These are phyloP conservation scores for Trichosporon faecale DNA, from an alignment of 1,284 basidiomycete genomes.

Conservation along the genomic window DNA sequence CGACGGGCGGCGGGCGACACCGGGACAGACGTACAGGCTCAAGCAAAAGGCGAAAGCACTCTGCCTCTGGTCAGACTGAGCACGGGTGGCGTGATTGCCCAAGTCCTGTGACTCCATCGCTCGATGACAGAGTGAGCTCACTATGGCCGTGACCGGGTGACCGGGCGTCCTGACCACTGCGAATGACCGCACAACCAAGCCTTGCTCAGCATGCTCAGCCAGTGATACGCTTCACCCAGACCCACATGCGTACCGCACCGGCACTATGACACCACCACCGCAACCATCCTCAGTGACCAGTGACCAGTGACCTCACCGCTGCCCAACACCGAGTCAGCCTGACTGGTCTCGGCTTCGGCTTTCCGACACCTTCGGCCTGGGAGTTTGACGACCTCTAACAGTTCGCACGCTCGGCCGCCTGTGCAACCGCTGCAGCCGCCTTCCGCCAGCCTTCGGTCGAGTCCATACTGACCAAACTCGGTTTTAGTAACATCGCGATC, in stretches of 20 bases:
- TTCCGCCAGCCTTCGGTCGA: not conserved
- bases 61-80: not conserved
- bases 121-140: no score
- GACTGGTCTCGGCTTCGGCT: not conserved
- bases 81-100: not conserved
- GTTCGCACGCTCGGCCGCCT: not conserved
- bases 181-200: not conserved
- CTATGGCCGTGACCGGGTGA: not conserved
- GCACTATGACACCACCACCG: not conserved
- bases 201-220: not conserved
- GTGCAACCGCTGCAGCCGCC: not conserved
- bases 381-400: no score
- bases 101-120: not conserved
- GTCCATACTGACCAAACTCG: not conserved
- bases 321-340: not conserved
- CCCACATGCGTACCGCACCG: constrained; percentile 1
- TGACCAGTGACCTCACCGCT: not conserved
- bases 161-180: not conserved
- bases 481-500: not conserved
- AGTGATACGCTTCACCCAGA: not conserved
- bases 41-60: not conserved
- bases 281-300: not conserved
- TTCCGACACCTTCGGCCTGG: not conserved
- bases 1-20: not conserved
- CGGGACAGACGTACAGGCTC: no score